These are phyloP conservation scores for Pleurostoma richardsiae DNA, from an alignment of 2,329 filamentous ascomycete genomes.

Conservation along the genomic window DNA sequence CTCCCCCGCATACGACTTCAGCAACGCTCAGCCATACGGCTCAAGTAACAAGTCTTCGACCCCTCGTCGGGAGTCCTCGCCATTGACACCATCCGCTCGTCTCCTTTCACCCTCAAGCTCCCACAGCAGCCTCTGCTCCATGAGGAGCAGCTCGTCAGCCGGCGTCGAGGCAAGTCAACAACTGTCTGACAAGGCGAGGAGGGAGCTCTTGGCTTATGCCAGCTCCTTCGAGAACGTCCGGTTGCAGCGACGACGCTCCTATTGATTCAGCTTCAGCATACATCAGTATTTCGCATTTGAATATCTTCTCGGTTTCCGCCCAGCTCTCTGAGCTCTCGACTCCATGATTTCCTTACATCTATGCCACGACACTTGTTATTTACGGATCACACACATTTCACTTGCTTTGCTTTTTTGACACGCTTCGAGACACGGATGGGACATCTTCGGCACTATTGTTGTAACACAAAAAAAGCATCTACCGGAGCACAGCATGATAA, in stretches of 20 bases:
- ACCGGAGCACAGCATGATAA: conserved; percentile 15
- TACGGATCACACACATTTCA: neutral
- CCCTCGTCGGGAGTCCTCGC: conserved; percentile 33
- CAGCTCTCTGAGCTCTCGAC: neutral
- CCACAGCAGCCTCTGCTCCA: conserved; percentile 77
- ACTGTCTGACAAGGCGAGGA: conserved; percentile 71
- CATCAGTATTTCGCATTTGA: too few relatives aligned
- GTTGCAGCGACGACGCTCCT: conserved; percentile 51
- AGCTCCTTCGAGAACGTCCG: conserved; percentile 83
- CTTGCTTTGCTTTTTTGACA: too few relatives aligned
- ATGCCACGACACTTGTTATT: neutral
- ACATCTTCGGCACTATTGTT: neutral
- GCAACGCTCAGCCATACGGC: conserved; percentile 54
- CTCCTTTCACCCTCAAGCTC: conserved; percentile 69
- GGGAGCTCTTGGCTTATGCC: conserved; percentile 79
- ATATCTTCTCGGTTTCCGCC: too few relatives aligned
- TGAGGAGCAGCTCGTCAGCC: conserved; percentile 57
- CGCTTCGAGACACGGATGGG: too few relatives aligned
- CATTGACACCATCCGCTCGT: conserved; percentile 28
- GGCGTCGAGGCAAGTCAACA: conserved; percentile 46
- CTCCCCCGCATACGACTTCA: conserved; percentile 71
- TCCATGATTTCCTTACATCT: neutral
- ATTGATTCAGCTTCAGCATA: conserved; percentile 26
- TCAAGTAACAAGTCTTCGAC: conserved; percentile 31
- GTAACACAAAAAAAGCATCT: conserved; percentile 12